Conservation (phyloP, 768 basidiomycete species). For the Phaeotremella fagi region DNA sequence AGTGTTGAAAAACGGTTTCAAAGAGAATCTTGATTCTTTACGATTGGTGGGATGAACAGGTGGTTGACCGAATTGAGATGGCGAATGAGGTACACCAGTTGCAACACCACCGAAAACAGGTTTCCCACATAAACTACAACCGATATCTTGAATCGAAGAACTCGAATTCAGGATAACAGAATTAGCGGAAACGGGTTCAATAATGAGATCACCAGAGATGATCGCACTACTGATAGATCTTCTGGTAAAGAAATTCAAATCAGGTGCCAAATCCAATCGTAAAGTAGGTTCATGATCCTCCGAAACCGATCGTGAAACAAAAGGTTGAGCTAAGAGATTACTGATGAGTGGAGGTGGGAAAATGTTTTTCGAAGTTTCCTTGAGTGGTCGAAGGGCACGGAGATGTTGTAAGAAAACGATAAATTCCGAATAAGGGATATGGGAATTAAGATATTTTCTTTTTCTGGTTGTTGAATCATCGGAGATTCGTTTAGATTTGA, state of each 20-base stretch:
- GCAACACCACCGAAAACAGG: slow-evolving; percentile 54
- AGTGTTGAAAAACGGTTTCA: slow-evolving; percentile 49
- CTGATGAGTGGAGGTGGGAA: slow-evolving; percentile 61
- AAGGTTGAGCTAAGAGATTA: slow-evolving; percentile 70
- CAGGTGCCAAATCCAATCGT: slow-evolving; percentile 87
- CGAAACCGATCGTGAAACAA: slow-evolving; percentile 64
- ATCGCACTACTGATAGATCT: slow-evolving; percentile 79
- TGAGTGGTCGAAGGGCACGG: slow-evolving; percentile 62
- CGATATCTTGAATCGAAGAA: slow-evolving; percentile 53
- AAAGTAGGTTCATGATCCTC: slow-evolving; percentile 94
- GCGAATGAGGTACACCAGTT: slow-evolving; percentile 34
- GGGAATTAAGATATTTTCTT: slow-evolving; percentile 52
- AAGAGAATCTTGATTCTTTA: slow-evolving; percentile 51
- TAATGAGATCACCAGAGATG: slow-evolving; percentile 74
- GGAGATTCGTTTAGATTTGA: no score
- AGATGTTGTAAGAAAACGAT: slow-evolving; percentile 70
- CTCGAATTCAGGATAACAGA: slow-evolving; percentile 59
- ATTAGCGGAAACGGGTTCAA: slow-evolving; percentile 73
- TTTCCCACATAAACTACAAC: slow-evolving; percentile 75
- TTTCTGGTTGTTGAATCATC: neutral
- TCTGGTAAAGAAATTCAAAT: slow-evolving; percentile 87
- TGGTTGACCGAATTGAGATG: slow-evolving; percentile 44
- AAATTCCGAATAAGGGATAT: slow-evolving; percentile 76
- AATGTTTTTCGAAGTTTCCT: slow-evolving; percentile 45
- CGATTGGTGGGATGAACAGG: slow-evolving; percentile 62